Base-by-base conservation (phyloP, 2,329 filamentous ascomycete genomes). In the Penicillium capsulatum region DNA sequence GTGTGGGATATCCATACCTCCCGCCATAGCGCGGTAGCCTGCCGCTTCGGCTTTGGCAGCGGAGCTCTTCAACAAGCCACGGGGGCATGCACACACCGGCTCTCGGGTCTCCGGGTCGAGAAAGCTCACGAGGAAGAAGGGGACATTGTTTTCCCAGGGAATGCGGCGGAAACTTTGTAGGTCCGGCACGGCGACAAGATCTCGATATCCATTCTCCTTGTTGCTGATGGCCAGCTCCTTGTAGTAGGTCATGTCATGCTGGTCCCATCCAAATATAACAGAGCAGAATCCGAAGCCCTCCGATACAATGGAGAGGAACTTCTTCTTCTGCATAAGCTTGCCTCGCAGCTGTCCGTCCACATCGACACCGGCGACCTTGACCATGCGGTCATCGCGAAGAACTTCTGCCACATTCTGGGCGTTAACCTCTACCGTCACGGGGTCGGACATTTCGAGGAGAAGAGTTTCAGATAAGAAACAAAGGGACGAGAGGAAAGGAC, bases 221-320 rank as follows among this genome's bases (percentile, higher is more conserved):
- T 94, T 95, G 68, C 86, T 92, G 64, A 95, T 84, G 58, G 79
- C 78, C 48, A 95, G 77, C 68, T 95, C 89, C 54, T 77, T 80
- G 63, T 86, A 83, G 65, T 95, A 96, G 8, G 87, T 94, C 70
- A 81, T 76, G 60, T 96, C 90, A 66, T 96, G 89, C 87, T 95
- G 94, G 67, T 96, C 89, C 90, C 90, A 95, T 62, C 90, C 89
- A 58, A 94, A 95, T 50, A 95, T 81, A 52, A 95, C 88, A 14
- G 86, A 92, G 72, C 90, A 95, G 73, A 95, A 95, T 38, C 89
- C 90, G 55, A 95, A 95, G 36, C 89, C 90, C 31, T 80, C 76
- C 29, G 78, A 67, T n/a, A 83, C 83, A 37, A 95, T 78, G 19
- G 85, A 87, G 26, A 95, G 72, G 66, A 96, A 95, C 70, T 96